A percentile compares a stretch with the other conserved stretches of the same genome.
These are phyloP conservation scores for Fonsecaea nubica DNA, from an alignment of 2,329 filamentous ascomycete genomes.

Conservation along the genomic window DNA sequence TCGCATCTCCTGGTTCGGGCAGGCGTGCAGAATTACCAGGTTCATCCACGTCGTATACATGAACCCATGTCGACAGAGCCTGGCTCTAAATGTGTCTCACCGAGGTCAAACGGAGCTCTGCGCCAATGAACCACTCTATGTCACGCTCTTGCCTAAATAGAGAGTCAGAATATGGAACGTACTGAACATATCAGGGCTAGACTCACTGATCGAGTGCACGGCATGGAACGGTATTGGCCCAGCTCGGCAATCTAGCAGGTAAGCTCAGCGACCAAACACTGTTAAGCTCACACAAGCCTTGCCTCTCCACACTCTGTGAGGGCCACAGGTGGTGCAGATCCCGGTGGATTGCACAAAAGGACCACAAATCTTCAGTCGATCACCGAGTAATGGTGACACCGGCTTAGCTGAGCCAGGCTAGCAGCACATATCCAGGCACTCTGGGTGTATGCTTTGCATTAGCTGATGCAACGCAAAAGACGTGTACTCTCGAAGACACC, in stretches of 20 bases:
- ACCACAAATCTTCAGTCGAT: neutral
- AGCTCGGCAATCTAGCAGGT: slow-evolving; percentile 4
- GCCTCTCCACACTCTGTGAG: neutral
- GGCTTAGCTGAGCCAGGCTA: neutral
- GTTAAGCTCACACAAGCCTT: neutral
- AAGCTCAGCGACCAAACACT: neutral
- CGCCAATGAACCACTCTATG: neutral
- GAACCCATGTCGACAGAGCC: neutral
- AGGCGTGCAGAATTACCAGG: neutral
- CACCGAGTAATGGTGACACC: neutral
- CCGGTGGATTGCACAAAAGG: neutral
- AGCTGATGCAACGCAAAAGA: neutral
- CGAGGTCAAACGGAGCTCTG: neutral
- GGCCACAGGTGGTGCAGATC: no score
- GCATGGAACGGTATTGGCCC: neutral
- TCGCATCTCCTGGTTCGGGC: no score
- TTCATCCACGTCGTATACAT: neutral
- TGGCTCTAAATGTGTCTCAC: neutral
- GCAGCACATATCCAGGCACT: neutral
- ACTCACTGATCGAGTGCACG: neutral
- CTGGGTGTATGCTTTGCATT: neutral
- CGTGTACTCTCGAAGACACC: neutral
- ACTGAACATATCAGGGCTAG: neutral
- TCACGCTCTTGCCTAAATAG: neutral
- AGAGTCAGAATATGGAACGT: neutral